Base-by-base conservation (phyloP, 1,284 basidiomycete species). In the Moesziomyces antarcticus region DNA sequence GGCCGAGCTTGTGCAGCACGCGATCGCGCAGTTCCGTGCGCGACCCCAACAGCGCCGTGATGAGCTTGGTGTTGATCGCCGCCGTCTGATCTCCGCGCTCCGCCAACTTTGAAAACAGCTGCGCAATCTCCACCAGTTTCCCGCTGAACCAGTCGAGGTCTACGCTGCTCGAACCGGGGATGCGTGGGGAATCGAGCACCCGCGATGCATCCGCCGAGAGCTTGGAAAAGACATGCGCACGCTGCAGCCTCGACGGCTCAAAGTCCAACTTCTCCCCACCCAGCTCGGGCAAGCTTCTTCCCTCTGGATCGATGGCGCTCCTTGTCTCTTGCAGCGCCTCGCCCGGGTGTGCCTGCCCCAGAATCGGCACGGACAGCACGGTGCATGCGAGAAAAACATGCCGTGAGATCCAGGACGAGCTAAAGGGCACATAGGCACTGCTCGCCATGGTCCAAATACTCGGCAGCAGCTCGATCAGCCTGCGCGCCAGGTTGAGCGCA, bases 331-430 rank as follows among this genome's bases (percentile, higher is more conserved):
- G 14, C 22, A 45, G 6, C 10, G 13, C 43, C 14, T 1, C 21
- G 18, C 33, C 33, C 7, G 21, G 44, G 7, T 44, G 20, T 0
- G 22, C n/a, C 41, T 63, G 60, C 0, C 60, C 60, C 3, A 69
- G 37, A 9, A 69, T 69, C 1, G 66, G 66, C 1, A 69, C 52
- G 14, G 50, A 51, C 10, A 69, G 35, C 41, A 69, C 60, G 1
- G 66, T 69, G 21, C 66, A 69, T 2, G 66, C 66, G 18, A 69
- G 21, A 18, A 69, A 69, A 10, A 69, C 9, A 45, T 69, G 66
- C 11, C 66, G n/a, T 11, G 51, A 56, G 41, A 69, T 69, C 60
- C 60, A 69, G 18, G 55, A 56, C 9, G 56, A 59, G 25, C 43
- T 48, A 18, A 69, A 69, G n/a, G 66, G 66, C 4, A 69, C 50